phyloP scores from a whole-genome alignment of 2,329 filamentous ascomycete genomes.

The Exophiala lecanii-corni region DNA sequence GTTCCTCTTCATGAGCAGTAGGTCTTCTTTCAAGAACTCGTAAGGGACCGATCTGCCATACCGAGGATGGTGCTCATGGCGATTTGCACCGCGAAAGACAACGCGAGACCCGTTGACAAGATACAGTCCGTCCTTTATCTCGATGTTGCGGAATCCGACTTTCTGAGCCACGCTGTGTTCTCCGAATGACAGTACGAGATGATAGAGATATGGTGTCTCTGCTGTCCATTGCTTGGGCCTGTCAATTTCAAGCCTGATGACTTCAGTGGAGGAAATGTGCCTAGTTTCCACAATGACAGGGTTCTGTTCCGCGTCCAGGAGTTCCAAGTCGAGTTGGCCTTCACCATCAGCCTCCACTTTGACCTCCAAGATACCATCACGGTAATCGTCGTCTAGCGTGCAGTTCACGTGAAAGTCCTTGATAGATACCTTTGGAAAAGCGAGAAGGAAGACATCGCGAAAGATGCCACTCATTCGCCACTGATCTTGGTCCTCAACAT shows the following conservation, averaged over 20 bases:
- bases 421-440: slow-evolving; percentile 47
- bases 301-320: neutral
- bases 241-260: slow-evolving; percentile 29
- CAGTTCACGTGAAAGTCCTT: slow-evolving; percentile 57
- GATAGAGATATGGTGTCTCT: slow-evolving; percentile 60
- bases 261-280: neutral
- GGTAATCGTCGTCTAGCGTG: slow-evolving; percentile 49
- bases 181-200: neutral
- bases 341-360: slow-evolving; percentile 31
- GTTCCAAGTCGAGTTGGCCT: neutral
- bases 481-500: slow-evolving; percentile 66
- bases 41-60: slow-evolving; percentile 60
- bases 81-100: slow-evolving; percentile 61
- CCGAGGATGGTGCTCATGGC: slow-evolving; percentile 65
- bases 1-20: slow-evolving; percentile 64
- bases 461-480: slow-evolving; percentile 65
- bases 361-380: slow-evolving; percentile 48
- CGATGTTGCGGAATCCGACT: slow-evolving; percentile 60
- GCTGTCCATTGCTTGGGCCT: slow-evolving; percentile 61
- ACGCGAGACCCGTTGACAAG: slow-evolving; percentile 60
- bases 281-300: neutral
- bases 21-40: slow-evolving; percentile 57
- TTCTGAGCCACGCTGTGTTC: slow-evolving; percentile 1
- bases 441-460: slow-evolving; percentile 59
- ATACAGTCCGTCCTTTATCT: slow-evolving; percentile 49